phyloP scores from a whole-genome alignment of 805 yeast genomes.

The Candida loeiensis region DNA sequence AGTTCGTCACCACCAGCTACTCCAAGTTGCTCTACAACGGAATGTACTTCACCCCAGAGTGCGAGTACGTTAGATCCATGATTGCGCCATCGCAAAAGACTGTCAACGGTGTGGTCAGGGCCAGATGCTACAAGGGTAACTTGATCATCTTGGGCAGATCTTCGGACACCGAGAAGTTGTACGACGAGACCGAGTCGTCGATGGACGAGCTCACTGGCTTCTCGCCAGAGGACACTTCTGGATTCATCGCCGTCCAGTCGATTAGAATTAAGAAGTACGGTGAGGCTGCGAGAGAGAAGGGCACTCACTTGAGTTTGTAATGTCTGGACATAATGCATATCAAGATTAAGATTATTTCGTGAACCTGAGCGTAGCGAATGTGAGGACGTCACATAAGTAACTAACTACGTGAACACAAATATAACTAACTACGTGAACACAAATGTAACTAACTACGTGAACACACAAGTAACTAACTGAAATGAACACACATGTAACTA shows the following conservation, averaged over 20 bases:
- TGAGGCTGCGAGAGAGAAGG: constrained; percentile 84
- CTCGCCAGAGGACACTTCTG: constrained; percentile 94
- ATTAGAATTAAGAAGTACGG: constrained; percentile 98
- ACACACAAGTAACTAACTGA: too few species aligned
- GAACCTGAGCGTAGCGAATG: too few species aligned
- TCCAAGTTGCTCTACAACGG: constrained; percentile 93
- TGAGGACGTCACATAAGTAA: too few species aligned
- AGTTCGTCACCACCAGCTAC: constrained; percentile 89
- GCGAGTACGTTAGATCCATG: constrained; percentile 92
- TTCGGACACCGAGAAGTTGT: constrained; percentile 91
- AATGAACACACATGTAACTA: too few species aligned
- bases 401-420: too few species aligned
- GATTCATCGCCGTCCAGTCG: constrained; percentile 97
- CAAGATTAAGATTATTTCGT: too few species aligned
- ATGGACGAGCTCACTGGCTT: constrained; percentile 99
- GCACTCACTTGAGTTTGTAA: constrained; percentile 48
- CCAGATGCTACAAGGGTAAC: constrained; percentile 88
- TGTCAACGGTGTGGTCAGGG: constrained; percentile 95
- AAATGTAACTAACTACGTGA: too few species aligned
- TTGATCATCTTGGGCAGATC: constrained; percentile 86
- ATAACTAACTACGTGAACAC: too few species aligned
- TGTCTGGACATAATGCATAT: not conserved
- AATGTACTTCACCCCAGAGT: constrained; percentile 96
- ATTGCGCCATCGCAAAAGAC: constrained; percentile 91
- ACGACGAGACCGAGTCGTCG: constrained; percentile 96